Percentiles rank a stretch among this genome's conserved stretches.
Evolutionary conservation across 2,329 filamentous ascomycete genomes (phyloP).

Genomic region (Tolypocladium album): DNA sequence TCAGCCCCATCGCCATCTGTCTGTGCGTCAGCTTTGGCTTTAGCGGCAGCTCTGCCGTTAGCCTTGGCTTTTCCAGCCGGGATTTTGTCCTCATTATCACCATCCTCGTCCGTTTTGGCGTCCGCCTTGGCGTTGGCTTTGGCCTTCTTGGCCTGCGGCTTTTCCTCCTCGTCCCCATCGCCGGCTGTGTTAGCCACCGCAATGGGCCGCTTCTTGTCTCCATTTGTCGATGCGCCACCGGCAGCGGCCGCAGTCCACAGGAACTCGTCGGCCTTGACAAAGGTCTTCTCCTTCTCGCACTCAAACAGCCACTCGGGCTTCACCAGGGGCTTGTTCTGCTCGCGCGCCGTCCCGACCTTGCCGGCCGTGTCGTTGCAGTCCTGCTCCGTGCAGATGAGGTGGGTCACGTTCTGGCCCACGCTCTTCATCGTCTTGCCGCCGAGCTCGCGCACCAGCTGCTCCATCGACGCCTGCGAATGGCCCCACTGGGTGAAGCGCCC

Average conservation of each 20-base stretch:
- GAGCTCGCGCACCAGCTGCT: background rate
- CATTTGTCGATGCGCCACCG: conserved; percentile 1
- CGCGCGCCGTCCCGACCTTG: conserved; percentile 39
- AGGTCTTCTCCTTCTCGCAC: conserved; percentile 25
- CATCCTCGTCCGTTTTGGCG: conserved; percentile 8
- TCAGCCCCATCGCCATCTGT: conserved; percentile 18
- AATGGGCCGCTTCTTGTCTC: conserved; percentile 14
- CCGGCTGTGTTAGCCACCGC: conserved; percentile 9
- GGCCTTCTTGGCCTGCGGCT: background rate
- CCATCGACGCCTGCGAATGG: background rate
- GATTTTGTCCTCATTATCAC: conserved; percentile 5
- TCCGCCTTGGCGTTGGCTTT: background rate
- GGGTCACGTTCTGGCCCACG: conserved; percentile 40
- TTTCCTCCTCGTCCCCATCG: conserved; percentile 10
- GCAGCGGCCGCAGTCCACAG: conserved; percentile 8
- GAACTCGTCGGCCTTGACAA: conserved; percentile 13
- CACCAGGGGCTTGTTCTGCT: conserved; percentile 43
- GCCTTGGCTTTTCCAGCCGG: background rate
- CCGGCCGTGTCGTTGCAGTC: conserved; percentile 37
- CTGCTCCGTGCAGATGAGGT: conserved; percentile 43
- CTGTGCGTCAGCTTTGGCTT: conserved; percentile 22
- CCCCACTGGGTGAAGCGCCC: background rate
- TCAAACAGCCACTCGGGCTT: conserved; percentile 51
- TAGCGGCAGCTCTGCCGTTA: conserved; percentile 10
- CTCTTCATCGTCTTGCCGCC: conserved; percentile 6